Evolutionary conservation across 2,329 filamentous ascomycete species (phyloP).

Genomic region (Monascus ruber): DNA sequence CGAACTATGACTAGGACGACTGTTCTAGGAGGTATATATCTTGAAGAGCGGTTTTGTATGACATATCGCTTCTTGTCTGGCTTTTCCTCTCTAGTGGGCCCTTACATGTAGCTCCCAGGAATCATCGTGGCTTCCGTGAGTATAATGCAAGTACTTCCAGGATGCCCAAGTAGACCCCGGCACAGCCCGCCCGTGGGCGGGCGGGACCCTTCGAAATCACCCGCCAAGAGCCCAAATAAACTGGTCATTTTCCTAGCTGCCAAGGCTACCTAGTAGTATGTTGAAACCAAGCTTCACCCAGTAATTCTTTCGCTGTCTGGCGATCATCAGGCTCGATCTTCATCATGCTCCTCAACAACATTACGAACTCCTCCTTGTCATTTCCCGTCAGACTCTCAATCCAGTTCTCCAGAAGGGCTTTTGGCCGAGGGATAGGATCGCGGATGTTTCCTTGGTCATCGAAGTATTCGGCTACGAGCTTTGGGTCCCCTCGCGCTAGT

Average conservation of each 20-base stretch:
- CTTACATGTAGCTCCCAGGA: no score
- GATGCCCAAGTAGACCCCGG: no score
- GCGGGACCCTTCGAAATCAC: no score
- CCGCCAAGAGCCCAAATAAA: no score
- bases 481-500: conserved; percentile 3
- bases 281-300: conserved; percentile 7
- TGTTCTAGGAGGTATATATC: conserved; percentile 1
- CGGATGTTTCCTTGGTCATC: conserved; percentile 3
- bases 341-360: conserved; percentile 8
- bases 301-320: conserved; percentile 7
- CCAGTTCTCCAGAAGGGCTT: conserved; percentile 1
- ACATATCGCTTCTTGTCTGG: background rate
- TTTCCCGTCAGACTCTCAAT: conserved; percentile 4
- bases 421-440: conserved; percentile 1
- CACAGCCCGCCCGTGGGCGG: no score
- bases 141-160: no score
- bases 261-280: background rate
- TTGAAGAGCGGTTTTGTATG: background rate
- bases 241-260: background rate
- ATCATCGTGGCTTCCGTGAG: no score
- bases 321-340: conserved; percentile 8
- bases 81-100: no score
- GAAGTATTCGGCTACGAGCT: conserved; percentile 2
- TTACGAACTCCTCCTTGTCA: conserved; percentile 7
- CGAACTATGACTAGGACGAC: background rate